Percentiles rank a stretch among this genome's conserved stretches.
phyloP scores from a whole-genome alignment of 257 asterid species.

The Salvia rosmarinus region DNA sequence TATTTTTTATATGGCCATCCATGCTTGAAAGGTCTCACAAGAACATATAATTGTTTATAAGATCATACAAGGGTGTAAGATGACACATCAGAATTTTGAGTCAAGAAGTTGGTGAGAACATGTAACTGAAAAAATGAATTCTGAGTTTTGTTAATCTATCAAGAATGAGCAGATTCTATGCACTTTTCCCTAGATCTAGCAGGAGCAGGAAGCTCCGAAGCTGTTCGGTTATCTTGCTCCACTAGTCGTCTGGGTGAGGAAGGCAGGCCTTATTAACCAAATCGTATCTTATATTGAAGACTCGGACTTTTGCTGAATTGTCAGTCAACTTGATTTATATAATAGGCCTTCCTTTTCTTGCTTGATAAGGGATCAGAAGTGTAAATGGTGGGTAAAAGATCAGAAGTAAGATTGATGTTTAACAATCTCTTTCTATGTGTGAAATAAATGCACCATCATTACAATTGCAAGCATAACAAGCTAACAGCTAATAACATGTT shows the following conservation, averaged over 20 bases:
- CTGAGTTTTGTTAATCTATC: background rate
- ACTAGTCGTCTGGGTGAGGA: background rate
- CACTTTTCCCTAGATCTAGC: conserved; percentile 2
- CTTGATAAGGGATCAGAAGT: background rate
- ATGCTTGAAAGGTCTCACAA: background rate
- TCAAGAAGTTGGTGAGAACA: conserved; percentile 9
- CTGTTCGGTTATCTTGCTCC: conserved; percentile 7
- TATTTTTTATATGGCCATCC: background rate
- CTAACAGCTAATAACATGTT: background rate
- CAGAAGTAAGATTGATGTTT: background rate
- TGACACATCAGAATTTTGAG: background rate
- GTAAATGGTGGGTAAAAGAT: background rate
- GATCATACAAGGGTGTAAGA: conserved; percentile 13
- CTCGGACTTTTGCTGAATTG: background rate
- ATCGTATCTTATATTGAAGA: background rate
- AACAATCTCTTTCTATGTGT: background rate
- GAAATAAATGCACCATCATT: background rate
- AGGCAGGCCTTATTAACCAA: background rate
- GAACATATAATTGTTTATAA: background rate
- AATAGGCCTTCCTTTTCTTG: background rate
- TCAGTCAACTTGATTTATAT: background rate
- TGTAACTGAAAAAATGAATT: background rate
- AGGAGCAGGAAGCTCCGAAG: background rate
- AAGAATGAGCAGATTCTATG: conserved; percentile 2
- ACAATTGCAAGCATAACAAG: background rate